Conservation (phyloP, 257 asterid genomes). For the Solanum gracilifrons region DNA sequence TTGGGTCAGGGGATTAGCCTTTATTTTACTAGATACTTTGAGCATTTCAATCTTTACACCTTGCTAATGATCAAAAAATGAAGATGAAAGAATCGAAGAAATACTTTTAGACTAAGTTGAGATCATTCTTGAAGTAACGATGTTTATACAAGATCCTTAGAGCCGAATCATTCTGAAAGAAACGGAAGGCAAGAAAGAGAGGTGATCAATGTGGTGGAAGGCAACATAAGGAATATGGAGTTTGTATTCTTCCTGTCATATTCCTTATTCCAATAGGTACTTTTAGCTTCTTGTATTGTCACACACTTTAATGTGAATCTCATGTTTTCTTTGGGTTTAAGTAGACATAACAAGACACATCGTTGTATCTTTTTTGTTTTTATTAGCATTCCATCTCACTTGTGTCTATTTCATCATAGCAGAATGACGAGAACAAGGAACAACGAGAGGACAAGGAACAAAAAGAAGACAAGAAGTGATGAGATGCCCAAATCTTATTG, state of each 20-base stretch:
- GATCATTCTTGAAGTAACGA: not conserved
- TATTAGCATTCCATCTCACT: not conserved
- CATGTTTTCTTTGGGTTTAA: not conserved
- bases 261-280: not conserved
- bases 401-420: not conserved
- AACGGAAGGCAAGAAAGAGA: not conserved
- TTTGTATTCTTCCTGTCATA: not conserved
- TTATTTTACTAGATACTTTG: not conserved
- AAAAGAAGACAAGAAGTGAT: conserved; percentile 1
- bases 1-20: not conserved
- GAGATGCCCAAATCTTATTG: not conserved
- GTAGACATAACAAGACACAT: not conserved
- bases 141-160: not conserved
- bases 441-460: not conserved
- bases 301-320: not conserved
- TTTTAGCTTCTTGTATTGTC: not conserved
- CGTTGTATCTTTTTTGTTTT: not conserved
- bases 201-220: not conserved
- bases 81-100: not conserved
- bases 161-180: not conserved
- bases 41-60: not conserved
- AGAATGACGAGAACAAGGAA: not conserved
- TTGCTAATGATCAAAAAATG: not conserved
- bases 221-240: not conserved
- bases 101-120: not conserved